Base-by-base conservation (phyloP, 805 yeast species). In the Lachancea fermentati region DNA sequence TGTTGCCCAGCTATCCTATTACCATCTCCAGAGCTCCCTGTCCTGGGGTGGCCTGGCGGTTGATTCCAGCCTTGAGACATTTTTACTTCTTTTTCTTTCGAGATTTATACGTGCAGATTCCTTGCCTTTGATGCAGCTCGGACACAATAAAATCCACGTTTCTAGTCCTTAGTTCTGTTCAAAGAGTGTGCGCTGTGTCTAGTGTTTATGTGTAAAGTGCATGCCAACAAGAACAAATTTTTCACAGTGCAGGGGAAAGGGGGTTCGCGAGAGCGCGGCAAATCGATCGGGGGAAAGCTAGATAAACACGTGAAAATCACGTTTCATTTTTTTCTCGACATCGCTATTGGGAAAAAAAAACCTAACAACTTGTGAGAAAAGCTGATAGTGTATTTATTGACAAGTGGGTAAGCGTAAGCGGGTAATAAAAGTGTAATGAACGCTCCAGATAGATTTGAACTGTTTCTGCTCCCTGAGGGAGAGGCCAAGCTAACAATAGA, bases 381-480 rank as follows among this genome's bases (percentile, higher is more conserved):
- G 26, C n/a, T n/a, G n/a, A n/a, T n/a, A n/a, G n/a, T n/a, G n/a
- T n/a, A n/a, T n/a, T n/a, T n/a, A n/a, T n/a, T n/a, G n/a, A n/a
- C n/a, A n/a, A n/a, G n/a, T n/a, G n/a, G n/a, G 26, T 11, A 22
- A 22, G 26, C 11, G 26, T 22, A 22, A 22, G 11, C 26, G 11
- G 7, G 7, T 22, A 11, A 22, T 7, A 22, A 22, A 22, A 11
- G 11, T 22, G 11, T 7, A 6, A 91, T 93, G 98, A 93, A 93
- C 69, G 97, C 97, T 57, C 99, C 99, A 66, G 98, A 93, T 69
- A 82, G 98, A 74, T 93, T 91, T 63, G 99, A 93, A 72, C 78
- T 93, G 30, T 93, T 93, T 62, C 78, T 93, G 53, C 73, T 93
- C 54, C 97, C 97, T n/a, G 99, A 93, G 63, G 97, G 98, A 39